These are phyloP conservation scores for Zygoascus biomembranicola DNA, from an alignment of 805 yeast genomes.

Conservation along the genomic window DNA sequence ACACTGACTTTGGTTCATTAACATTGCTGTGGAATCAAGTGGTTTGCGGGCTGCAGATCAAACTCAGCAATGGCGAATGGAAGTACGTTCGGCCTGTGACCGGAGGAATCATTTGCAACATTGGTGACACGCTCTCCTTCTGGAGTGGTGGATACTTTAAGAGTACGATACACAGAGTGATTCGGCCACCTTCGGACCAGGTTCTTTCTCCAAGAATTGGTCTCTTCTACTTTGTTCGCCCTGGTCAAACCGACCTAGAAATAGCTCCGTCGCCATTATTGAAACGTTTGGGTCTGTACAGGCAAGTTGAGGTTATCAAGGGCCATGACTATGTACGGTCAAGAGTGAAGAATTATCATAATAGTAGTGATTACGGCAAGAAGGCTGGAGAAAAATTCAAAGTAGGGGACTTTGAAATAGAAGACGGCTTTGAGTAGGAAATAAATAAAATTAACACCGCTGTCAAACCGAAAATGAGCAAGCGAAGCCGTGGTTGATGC, in stretches of 20 bases:
- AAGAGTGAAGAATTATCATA: too few relatives aligned
- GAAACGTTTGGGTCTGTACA: background rate
- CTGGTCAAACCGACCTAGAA: conserved; percentile 3
- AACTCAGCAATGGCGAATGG: conserved; percentile 7
- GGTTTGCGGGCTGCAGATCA: conserved; percentile 12
- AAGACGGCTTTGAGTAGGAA: background rate
- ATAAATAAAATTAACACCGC: too few relatives aligned
- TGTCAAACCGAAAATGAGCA: too few relatives aligned
- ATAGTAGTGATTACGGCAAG: background rate
- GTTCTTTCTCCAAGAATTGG: conserved; percentile 10
- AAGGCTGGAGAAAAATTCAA: background rate
- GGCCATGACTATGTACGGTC: too few relatives aligned
- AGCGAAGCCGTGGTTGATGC: too few relatives aligned
- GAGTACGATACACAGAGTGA: conserved; percentile 12
- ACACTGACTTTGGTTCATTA: conserved; percentile 12
- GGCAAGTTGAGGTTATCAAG: too few relatives aligned
- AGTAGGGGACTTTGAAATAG: background rate
- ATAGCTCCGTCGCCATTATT: conserved; percentile 3
- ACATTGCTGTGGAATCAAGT: conserved; percentile 11
- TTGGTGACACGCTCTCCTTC: conserved; percentile 12
- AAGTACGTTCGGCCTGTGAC: conserved; percentile 10
- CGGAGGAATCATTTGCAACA: conserved; percentile 10
- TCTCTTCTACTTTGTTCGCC: conserved; percentile 13
- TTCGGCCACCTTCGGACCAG: conserved; percentile 14
- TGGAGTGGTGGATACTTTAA: conserved; percentile 12